Base-by-base conservation (phyloP, 306 rosid species). In the Lupinus albus region DNA sequence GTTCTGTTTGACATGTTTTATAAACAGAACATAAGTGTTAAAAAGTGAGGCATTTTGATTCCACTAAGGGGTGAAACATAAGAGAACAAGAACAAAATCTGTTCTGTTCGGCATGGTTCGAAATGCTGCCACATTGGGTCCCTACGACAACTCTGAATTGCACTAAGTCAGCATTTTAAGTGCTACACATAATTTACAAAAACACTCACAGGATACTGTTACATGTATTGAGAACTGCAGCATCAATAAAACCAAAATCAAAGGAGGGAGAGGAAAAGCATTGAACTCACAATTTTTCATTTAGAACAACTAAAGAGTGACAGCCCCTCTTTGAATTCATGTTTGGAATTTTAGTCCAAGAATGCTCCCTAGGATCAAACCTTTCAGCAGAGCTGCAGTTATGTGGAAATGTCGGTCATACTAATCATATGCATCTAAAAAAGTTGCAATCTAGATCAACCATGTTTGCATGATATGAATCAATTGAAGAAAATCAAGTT, bases 361-460 rank as follows among this genome's bases (percentile, higher is more conserved):
- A 77, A 75, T 86, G 94, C 63, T 88, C 96, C 74, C 96, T 82
- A 35, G 89, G 87, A 75, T 91, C 97, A 69, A 91, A 91, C 78
- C 85, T 86, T 77, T 91, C 96, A 14, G 85, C 89, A 42, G 96
- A 80, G 28, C 94, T 85, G 87, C 74, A 72, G 54, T 79, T 28
- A 70, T 32, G 72, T 35, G 44, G 17, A 73, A 68, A 67, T 50
- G 64, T n/a, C 54, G 64, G 18, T 70, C 68, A 17, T 58, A 73
- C 47, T 17, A 69, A n/a, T n/a, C n/a, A n/a, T n/a, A n/a, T n/a
- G n/a, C n/a, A 52, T 16, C 10, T 39, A 9, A 12, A 55, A 28
- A 45, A 28, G 47, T 20, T 32, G 5, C 20, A n/a, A 8, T 33
- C 61, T 62, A 63, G 45, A 63, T 28, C 50, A 64, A 56, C 36